Conservation (phyloP, 164 flowering plant species). For the Cinnamomum micranthum region DNA sequence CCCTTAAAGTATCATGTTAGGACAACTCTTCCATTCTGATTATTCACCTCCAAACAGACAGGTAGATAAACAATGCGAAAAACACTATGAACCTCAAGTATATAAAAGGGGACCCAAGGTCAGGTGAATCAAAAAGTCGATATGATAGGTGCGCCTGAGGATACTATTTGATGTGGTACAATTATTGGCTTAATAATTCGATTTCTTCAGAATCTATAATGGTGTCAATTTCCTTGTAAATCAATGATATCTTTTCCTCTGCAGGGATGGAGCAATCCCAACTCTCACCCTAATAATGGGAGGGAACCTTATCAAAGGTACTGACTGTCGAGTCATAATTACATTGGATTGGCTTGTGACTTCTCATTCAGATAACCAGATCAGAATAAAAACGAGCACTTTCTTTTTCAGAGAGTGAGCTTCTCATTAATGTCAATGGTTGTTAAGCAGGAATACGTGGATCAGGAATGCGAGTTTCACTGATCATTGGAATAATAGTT, state of each 20-base stretch:
- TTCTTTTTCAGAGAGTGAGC: neutral
- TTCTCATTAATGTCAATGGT: neutral
- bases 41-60: too few relatives aligned
- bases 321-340: neutral
- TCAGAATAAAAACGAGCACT: neutral
- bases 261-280: constrained; percentile 79
- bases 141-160: too few relatives aligned
- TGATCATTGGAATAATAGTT: constrained; percentile 41
- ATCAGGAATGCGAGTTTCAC: constrained; percentile 27
- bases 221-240: neutral
- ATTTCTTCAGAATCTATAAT: neutral
- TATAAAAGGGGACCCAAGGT: too few relatives aligned
- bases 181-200: neutral
- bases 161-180: neutral
- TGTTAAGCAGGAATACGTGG: constrained; percentile 42
- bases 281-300: constrained; percentile 57
- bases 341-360: neutral
- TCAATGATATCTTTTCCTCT: constrained; percentile 1
- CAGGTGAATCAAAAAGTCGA: too few relatives aligned
- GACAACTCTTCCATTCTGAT: too few relatives aligned
- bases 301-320: constrained; percentile 69
- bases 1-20: too few relatives aligned
- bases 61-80: too few relatives aligned
- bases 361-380: neutral
- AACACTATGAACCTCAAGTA: too few relatives aligned